phyloP scores from a whole-genome alignment of 768 basidiomycete genomes.

The Nidularia pulvinata region DNA sequence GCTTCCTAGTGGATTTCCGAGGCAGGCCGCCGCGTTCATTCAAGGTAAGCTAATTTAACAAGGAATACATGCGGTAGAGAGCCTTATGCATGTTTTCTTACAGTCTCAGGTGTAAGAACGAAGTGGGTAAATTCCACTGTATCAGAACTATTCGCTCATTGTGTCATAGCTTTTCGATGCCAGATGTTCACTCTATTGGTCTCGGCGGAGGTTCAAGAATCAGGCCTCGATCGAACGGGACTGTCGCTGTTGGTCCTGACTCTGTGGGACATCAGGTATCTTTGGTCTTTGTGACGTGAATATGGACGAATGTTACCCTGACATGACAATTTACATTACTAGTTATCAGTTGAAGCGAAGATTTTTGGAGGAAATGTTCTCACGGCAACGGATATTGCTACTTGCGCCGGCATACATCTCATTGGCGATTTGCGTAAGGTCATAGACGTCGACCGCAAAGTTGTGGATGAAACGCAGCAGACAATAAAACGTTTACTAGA shows the following conservation, averaged over 20 bases:
- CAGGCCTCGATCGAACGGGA: conserved; percentile 26
- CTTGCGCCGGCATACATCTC: conserved; percentile 17
- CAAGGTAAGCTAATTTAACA: conserved; percentile 23
- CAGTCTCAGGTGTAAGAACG: conserved; percentile 55
- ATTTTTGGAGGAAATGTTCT: conserved; percentile 57
- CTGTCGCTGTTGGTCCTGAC: conserved; percentile 58
- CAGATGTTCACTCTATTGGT: conserved; percentile 56
- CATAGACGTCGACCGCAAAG: conserved; percentile 6
- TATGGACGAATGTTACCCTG: conserved; percentile 15
- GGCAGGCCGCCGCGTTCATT: conserved; percentile 62
- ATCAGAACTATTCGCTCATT: neutral
- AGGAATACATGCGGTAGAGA: neutral
- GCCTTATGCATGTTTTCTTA: neutral
- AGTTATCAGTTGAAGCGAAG: conserved; percentile 43
- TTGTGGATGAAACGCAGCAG: conserved; percentile 8
- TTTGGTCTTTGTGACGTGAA: neutral
- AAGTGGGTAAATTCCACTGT: conserved; percentile 27
- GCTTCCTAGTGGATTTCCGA: conserved; percentile 56
- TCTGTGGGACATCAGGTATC: conserved; percentile 54
- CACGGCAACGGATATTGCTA: conserved; percentile 64
- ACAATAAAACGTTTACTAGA: conserved; percentile 20
- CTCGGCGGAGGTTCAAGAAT: conserved; percentile 66
- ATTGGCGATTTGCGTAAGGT: conserved; percentile 16
- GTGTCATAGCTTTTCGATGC: conserved; percentile 44
- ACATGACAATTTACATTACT: conserved; percentile 17